These are phyloP conservation scores for Saccharomyces hybrid DNA, from an alignment of 1,139 yeast species.

Conservation along the genomic window DNA sequence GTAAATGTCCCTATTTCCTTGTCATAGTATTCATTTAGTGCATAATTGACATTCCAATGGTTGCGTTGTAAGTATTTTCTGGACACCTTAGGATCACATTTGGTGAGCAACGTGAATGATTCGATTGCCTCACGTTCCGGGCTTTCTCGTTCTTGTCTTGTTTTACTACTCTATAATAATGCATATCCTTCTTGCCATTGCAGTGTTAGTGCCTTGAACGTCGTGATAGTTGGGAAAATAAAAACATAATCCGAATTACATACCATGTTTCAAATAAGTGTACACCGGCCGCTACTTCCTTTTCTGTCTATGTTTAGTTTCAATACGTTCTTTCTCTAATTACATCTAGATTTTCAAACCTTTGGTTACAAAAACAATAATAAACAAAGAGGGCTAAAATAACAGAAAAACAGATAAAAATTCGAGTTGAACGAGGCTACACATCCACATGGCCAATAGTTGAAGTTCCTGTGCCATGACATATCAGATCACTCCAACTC, in stretches of 20 bases:
- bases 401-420: background rate
- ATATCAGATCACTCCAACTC: background rate
- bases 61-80: constrained; percentile 21
- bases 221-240: background rate
- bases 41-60: constrained; percentile 28
- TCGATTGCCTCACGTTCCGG: constrained; percentile 8
- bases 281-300: background rate
- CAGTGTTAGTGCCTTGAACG: background rate
- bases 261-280: background rate
- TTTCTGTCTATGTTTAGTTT: background rate
- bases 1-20: constrained; percentile 20
- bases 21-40: constrained; percentile 30
- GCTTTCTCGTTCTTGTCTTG: background rate
- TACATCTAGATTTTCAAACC: background rate
- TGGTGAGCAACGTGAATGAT: constrained; percentile 21
- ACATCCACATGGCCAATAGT: background rate
- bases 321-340: background rate
- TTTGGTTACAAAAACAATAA: background rate
- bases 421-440: background rate
- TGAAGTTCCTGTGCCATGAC: background rate
- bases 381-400: background rate
- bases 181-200: background rate
- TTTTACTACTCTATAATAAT: background rate
- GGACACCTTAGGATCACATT: constrained; percentile 17
- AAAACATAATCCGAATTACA: background rate